Conservation (phyloP, 2,329 filamentous ascomycete species). For the Colletotrichum aenigma region DNA sequence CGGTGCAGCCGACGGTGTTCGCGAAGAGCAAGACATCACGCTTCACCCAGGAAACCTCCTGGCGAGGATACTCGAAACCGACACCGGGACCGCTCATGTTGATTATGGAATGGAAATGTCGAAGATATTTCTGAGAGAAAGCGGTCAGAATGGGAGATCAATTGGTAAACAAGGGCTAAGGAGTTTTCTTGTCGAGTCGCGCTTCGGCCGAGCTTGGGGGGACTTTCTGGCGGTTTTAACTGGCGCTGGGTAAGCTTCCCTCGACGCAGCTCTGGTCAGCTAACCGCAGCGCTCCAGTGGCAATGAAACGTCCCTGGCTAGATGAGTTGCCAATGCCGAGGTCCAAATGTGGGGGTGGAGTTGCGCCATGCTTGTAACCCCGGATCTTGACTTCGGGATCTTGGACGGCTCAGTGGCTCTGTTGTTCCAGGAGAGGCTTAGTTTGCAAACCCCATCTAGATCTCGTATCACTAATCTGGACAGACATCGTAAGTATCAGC, state of each 20-base stretch:
- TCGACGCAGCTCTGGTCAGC: conserved; percentile 15
- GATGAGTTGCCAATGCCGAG: conserved; percentile 16
- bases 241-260: not conserved
- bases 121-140: not conserved
- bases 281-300: conserved; percentile 10
- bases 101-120: not conserved
- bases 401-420: not conserved
- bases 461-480: not conserved
- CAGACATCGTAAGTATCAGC: not conserved
- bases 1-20: conserved; percentile 82
- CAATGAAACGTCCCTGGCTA: not conserved
- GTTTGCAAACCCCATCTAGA: not conserved
- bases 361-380: conserved; percentile 7
- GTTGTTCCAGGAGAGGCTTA: not conserved
- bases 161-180: not conserved
- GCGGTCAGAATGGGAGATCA: not conserved
- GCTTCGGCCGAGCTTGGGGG: conserved; percentile 14
- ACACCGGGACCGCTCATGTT: conserved; percentile 51
- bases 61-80: conserved; percentile 80
- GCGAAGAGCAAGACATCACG: conserved; percentile 90
- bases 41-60: conserved; percentile 84
- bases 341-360: conserved; percentile 20
- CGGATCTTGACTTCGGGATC: conserved; percentile 14
- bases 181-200: not conserved
- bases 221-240: conserved; percentile 14